Evolutionary conservation across 2,329 filamentous ascomycete species (phyloP).

Genomic region (Ophiostoma piceae): DNA sequence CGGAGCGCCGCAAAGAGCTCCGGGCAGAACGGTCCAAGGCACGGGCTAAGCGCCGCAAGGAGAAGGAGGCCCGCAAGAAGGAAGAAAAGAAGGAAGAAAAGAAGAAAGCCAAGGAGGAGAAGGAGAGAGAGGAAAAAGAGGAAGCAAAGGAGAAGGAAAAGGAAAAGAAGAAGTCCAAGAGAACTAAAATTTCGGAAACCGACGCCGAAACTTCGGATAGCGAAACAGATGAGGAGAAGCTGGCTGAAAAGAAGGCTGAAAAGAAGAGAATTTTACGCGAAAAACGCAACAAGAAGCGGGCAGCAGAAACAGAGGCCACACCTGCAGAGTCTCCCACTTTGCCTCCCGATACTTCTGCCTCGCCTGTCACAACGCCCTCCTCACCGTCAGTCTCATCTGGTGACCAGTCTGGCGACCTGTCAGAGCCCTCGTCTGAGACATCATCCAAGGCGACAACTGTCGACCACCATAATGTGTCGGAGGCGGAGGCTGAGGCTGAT

Average conservation of each 20-base stretch:
- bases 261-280: neutral
- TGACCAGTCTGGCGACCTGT: slow-evolving; percentile 16
- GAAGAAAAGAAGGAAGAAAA: slow-evolving; percentile 29
- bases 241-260: neutral
- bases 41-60: neutral
- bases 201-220: neutral
- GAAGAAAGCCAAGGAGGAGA: slow-evolving; percentile 28
- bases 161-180: slow-evolving; percentile 20
- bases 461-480: slow-evolving; percentile 14
- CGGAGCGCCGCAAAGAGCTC: slow-evolving; percentile 34
- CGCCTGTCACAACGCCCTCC: neutral
- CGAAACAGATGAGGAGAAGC: neutral
- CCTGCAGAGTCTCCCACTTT: neutral
- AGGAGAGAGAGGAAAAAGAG: slow-evolving; percentile 22
- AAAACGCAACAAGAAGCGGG: neutral
- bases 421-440: slow-evolving; percentile 17
- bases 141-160: slow-evolving; percentile 6
- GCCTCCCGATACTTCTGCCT: neutral
- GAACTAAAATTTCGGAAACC: slow-evolving; percentile 1
- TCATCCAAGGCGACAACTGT: slow-evolving; percentile 17
- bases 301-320: neutral
- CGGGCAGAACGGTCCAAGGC: slow-evolving; percentile 3
- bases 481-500: neutral
- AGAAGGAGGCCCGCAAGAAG: neutral
- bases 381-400: slow-evolving; percentile 15